A percentile compares a stretch with the other conserved stretches of the same genome.
These are phyloP conservation scores for Penicillium alfredii DNA, from an alignment of 495 filamentous ascomycete species.

Conservation along the genomic window DNA sequence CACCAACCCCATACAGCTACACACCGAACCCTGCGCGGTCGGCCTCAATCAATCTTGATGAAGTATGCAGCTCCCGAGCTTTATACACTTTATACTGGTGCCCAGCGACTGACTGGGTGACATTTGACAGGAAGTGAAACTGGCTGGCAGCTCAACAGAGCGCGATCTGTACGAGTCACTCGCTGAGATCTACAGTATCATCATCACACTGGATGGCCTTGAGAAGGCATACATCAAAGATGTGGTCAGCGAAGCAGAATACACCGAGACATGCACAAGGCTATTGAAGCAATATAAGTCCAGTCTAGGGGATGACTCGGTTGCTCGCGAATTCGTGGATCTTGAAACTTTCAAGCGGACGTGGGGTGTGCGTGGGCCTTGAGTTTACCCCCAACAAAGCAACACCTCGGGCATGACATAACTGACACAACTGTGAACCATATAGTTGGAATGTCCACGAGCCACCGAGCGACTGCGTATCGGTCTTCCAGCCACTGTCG, in stretches of 20 bases:
- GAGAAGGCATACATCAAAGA: slow-evolving; percentile 98
- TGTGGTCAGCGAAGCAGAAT: slow-evolving; percentile 83
- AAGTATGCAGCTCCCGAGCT: slow-evolving; percentile 48
- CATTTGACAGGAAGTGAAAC: slow-evolving; percentile 73
- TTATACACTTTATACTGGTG: background rate
- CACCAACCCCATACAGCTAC: slow-evolving; percentile 86
- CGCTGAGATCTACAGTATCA: slow-evolving; percentile 96
- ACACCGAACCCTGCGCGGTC: slow-evolving; percentile 70
- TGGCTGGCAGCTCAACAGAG: slow-evolving; percentile 76
- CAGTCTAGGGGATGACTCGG: slow-evolving; percentile 79
- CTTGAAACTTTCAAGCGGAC: slow-evolving; percentile 89
- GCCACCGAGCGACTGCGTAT: slow-evolving; percentile 89
- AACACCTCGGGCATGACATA: background rate
- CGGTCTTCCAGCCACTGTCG: slow-evolving; percentile 67
- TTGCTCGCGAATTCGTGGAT: slow-evolving; percentile 74
- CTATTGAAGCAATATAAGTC: slow-evolving; percentile 96
- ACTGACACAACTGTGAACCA: slow-evolving; percentile 3
- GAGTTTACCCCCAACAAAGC: no score
- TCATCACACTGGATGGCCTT: slow-evolving; percentile 88
- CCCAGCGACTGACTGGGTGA: slow-evolving; percentile 20
- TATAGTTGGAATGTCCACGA: slow-evolving; percentile 85
- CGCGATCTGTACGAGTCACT: slow-evolving; percentile 93
- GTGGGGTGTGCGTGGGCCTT: slow-evolving; percentile 66
- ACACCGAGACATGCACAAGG: slow-evolving; percentile 90
- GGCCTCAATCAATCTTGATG: slow-evolving; percentile 87